Base-by-base conservation (phyloP, 192 early-diverging fungal genomes). In the Rhizoclosmatium globosum region DNA sequence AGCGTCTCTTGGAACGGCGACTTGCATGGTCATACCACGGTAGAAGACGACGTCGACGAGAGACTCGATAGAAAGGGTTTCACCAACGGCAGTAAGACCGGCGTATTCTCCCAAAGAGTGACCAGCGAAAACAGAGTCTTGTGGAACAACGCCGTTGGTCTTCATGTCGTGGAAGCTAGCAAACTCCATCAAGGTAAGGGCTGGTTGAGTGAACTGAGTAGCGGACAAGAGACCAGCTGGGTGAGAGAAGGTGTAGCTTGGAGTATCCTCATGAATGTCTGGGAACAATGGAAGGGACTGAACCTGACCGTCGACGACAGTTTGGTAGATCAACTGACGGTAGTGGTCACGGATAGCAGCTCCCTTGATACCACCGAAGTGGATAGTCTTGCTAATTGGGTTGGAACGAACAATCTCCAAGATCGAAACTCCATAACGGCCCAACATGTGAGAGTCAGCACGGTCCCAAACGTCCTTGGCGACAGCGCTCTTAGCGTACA, bases 1-100 rank as follows among this genome's bases (percentile, higher is more conserved):
- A 1, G 82, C 80, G 69, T 97, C 96, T 68, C 96, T 92, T 67
- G 87, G 89, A 1, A 98, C 97, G 21, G 95, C 94, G 50, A 93
- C 87, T 88, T 97, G 97, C 97, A 98, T 97, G n/a, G 95, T 96
- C 94, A 96, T 95, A 78, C 97, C 97, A 81, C 97, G 94, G 89
- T 96, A 94, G 86, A 98, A 97, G 31, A 94, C 94, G 31, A 98
- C 92, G 76, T 97, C 96, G 53, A 96, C 91, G 9, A 96, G 81
- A 31, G 92, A 88, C 80, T 97, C 94, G 68, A 96, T 88, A 19
- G 93, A 89, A 42, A 98, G 82, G 0, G 96, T 94, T 75, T 94
- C 92, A 76, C 94, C 95, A 67, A 98, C 92, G 47, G 96, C 88
- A 23, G 94, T 92, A 48, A 97, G 85, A 23, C 94, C 96, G 79